A percentile compares a stretch with the other conserved stretches of the same genome.
These are phyloP conservation scores for Aspergillus phoenicis DNA, from an alignment of 2,329 filamentous ascomycete genomes.

Conservation along the genomic window DNA sequence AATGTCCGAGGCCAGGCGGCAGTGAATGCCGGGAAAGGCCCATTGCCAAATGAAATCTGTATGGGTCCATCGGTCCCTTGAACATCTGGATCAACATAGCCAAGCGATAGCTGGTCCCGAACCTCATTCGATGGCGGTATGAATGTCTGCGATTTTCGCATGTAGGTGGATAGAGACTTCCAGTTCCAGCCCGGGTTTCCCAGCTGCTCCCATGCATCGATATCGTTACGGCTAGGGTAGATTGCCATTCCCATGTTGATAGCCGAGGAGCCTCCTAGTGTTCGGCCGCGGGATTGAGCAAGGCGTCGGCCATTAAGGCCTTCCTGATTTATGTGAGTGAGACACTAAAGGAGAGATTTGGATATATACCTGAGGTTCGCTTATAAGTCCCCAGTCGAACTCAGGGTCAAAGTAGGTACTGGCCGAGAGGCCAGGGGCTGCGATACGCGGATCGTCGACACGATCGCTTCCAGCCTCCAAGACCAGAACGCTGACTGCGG, in stretches of 20 bases:
- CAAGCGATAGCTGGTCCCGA: background rate
- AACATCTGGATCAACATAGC: background rate
- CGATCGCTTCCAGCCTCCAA: slow-evolving; percentile 29
- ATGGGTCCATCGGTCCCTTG: background rate
- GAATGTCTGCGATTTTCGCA: slow-evolving; percentile 45
- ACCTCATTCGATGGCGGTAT: slow-evolving; percentile 20
- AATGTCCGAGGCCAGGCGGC: background rate
- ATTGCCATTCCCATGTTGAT: slow-evolving; percentile 43
- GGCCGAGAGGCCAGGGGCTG: slow-evolving; percentile 14
- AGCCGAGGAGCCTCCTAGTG: slow-evolving; percentile 52
- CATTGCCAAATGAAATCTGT: background rate
- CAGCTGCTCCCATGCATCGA: slow-evolving; percentile 49
- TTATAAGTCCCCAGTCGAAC: background rate
- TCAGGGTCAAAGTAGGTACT: background rate
- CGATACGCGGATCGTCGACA: slow-evolving; percentile 19
- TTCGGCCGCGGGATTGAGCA: slow-evolving; percentile 48
- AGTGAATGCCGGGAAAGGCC: background rate
- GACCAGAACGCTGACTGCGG: slow-evolving; percentile 22
- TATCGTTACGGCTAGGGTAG: slow-evolving; percentile 36
- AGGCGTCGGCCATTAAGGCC: slow-evolving; percentile 44
- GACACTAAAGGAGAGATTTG: background rate
- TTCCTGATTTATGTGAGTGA: background rate
- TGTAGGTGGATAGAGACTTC: slow-evolving; percentile 51
- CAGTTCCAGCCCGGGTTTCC: slow-evolving; percentile 51
- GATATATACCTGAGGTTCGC: background rate